These are phyloP conservation scores for Phyllosticta capitalensis DNA, from an alignment of 2,329 filamentous ascomycete species.

Conservation along the genomic window DNA sequence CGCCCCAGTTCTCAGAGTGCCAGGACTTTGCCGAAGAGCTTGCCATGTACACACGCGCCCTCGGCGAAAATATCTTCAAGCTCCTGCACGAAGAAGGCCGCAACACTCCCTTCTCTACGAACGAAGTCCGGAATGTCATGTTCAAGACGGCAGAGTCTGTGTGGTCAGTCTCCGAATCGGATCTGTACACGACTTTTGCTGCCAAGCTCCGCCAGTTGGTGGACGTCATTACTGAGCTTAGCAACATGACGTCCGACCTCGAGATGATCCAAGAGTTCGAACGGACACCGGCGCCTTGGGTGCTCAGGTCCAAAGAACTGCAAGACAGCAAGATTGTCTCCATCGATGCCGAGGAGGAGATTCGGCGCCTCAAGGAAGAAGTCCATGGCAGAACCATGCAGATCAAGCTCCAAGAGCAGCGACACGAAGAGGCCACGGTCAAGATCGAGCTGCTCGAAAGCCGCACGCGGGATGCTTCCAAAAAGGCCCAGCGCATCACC, in stretches of 20 bases:
- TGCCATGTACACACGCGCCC: constrained; percentile 54
- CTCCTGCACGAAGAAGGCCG: constrained; percentile 65
- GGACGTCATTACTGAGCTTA: constrained; percentile 58
- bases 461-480: constrained; percentile 71
- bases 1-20: constrained; percentile 59
- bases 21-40: constrained; percentile 57
- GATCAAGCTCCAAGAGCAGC: constrained; percentile 53
- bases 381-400: constrained; percentile 60
- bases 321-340: constrained; percentile 73
- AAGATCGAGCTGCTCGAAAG: constrained; percentile 90
- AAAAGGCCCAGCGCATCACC: constrained; percentile 46
- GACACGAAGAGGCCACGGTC: constrained; percentile 76
- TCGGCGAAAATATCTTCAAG: constrained; percentile 56
- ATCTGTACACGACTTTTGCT: constrained; percentile 60
- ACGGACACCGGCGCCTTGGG: constrained; percentile 67
- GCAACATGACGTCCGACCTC: constrained; percentile 45
- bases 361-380: constrained; percentile 70
- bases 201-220: constrained; percentile 57
- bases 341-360: constrained; percentile 75
- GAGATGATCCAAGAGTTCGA: constrained; percentile 51
- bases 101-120: constrained; percentile 17
- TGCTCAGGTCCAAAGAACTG: constrained; percentile 69
- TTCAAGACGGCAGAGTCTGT: constrained; percentile 18
- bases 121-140: constrained; percentile 9
- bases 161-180: constrained; percentile 48